Evolutionary conservation across 2,329 filamentous ascomycete species (phyloP).

Genomic region (Pseudogymnoascus sp.): DNA sequence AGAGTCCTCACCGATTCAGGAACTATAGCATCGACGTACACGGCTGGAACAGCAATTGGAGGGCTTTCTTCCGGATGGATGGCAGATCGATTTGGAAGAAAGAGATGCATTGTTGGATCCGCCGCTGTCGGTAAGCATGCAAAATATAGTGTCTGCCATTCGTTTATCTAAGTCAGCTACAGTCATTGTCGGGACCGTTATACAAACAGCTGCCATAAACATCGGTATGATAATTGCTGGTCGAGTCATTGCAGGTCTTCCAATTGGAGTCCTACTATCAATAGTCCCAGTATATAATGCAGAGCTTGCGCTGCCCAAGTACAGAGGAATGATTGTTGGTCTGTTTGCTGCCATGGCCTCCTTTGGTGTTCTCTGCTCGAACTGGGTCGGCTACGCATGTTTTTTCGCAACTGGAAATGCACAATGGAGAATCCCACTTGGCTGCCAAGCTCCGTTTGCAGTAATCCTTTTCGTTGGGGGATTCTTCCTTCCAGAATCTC

Average conservation of each 20-base stretch:
- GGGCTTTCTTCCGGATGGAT: background rate
- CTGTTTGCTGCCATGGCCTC: slow-evolving; percentile 42
- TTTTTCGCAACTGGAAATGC: slow-evolving; percentile 44
- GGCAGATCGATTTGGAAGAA: background rate
- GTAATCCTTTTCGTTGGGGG: slow-evolving; percentile 46
- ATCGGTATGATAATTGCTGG: slow-evolving; percentile 38
- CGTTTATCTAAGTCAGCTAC: background rate
- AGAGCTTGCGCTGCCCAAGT: slow-evolving; percentile 23
- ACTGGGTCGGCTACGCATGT: slow-evolving; percentile 48
- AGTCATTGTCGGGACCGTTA: slow-evolving; percentile 21
- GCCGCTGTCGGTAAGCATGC: background rate
- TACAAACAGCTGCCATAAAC: slow-evolving; percentile 25
- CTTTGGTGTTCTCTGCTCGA: slow-evolving; percentile 49
- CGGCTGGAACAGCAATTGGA: background rate
- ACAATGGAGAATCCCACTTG: slow-evolving; percentile 51
- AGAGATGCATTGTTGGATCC: background rate
- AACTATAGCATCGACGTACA: background rate
- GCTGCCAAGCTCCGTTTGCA: slow-evolving; percentile 50
- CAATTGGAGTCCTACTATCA: slow-evolving; percentile 31
- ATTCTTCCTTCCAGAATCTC: slow-evolving; percentile 52
- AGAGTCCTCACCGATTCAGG: background rate
- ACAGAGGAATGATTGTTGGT: slow-evolving; percentile 25
- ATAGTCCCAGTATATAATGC: slow-evolving; percentile 25
- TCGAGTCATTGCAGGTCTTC: slow-evolving; percentile 44
- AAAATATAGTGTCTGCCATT: background rate